Conservation (phyloP, 2,329 filamentous ascomycete genomes). For the Aaosphaeria pasadenensis region DNA sequence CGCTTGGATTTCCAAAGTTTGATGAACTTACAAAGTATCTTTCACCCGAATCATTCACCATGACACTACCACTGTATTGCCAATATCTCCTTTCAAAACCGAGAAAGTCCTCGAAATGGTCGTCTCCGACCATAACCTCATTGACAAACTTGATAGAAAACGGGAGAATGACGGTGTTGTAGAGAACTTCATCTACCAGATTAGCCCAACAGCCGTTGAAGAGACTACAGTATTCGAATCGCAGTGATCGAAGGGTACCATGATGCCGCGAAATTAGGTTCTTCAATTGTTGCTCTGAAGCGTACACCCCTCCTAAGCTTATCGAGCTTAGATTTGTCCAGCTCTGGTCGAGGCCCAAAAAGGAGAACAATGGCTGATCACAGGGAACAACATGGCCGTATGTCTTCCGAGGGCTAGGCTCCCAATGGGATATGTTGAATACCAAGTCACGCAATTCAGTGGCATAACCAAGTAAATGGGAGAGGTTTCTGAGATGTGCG, state of each 20-base stretch:
- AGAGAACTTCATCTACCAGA: slow-evolving; percentile 23
- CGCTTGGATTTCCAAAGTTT: neutral
- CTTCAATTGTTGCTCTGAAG: slow-evolving; percentile 12
- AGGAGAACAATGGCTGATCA: slow-evolving; percentile 3
- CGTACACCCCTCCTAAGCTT: slow-evolving; percentile 17
- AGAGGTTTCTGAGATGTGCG: neutral
- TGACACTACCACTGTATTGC: slow-evolving; percentile 11
- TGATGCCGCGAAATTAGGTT: slow-evolving; percentile 18
- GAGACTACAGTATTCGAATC: slow-evolving; percentile 14
- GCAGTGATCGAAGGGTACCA: slow-evolving; percentile 12
- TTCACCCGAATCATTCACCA: slow-evolving; percentile 2
- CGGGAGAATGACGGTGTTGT: slow-evolving; percentile 9
- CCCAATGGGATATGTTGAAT: slow-evolving; percentile 13
- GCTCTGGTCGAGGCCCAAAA: slow-evolving; percentile 13
- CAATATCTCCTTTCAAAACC: slow-evolving; percentile 2
- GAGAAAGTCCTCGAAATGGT: slow-evolving; percentile 2
- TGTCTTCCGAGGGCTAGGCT: neutral
- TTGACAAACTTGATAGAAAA: slow-evolving; percentile 20
- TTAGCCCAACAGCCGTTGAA: slow-evolving; percentile 19
- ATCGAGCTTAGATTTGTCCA: slow-evolving; percentile 22
- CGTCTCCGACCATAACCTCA: slow-evolving; percentile 9
- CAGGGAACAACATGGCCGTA: slow-evolving; percentile 3
- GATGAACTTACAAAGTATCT: slow-evolving; percentile 10
- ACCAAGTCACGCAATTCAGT: slow-evolving; percentile 16
- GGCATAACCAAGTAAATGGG: neutral